Percentiles rank a stretch among this genome's conserved stretches.
Conservation (phyloP, 2,329 filamentous ascomycete genomes). For the Diatrype stigma region DNA sequence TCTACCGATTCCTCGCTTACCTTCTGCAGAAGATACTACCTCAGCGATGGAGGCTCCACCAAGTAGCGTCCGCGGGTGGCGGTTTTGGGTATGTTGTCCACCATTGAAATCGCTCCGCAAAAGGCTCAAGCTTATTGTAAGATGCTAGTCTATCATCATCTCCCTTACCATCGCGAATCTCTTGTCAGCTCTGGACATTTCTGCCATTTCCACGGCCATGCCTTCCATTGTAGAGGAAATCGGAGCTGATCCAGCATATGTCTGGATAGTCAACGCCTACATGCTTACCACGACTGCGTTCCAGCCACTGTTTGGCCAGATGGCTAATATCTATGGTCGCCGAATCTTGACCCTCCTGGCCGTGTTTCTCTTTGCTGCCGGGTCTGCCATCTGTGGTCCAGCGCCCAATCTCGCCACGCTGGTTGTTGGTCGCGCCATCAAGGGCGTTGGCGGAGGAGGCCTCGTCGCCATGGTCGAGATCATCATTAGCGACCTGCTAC, state of each 20-base stretch:
- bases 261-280: slow-evolving; percentile 15
- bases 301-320: slow-evolving; percentile 41
- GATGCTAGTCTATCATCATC: not conserved
- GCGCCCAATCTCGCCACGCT: slow-evolving; percentile 33
- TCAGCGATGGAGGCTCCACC: too few species aligned
- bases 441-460: slow-evolving; percentile 32
- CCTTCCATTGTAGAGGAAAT: slow-evolving; percentile 16
- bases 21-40: too few species aligned
- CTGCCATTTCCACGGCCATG: slow-evolving; percentile 15
- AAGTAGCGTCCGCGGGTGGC: too few species aligned
- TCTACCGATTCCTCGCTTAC: too few species aligned
- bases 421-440: slow-evolving; percentile 33
- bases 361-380: slow-evolving; percentile 38
- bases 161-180: not conserved
- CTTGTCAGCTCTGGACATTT: slow-evolving; percentile 11
- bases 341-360: slow-evolving; percentile 29
- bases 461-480: slow-evolving; percentile 36
- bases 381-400: slow-evolving; percentile 38
- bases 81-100: too few species aligned
- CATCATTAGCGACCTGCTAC: slow-evolving; percentile 44
- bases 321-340: slow-evolving; percentile 43
- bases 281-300: slow-evolving; percentile 31
- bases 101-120: too few species aligned
- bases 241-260: slow-evolving; percentile 8
- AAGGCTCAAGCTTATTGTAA: too few species aligned